Conservation (phyloP, 192 early-diverging fungal genomes). For the Entomortierella parvispora region DNA sequence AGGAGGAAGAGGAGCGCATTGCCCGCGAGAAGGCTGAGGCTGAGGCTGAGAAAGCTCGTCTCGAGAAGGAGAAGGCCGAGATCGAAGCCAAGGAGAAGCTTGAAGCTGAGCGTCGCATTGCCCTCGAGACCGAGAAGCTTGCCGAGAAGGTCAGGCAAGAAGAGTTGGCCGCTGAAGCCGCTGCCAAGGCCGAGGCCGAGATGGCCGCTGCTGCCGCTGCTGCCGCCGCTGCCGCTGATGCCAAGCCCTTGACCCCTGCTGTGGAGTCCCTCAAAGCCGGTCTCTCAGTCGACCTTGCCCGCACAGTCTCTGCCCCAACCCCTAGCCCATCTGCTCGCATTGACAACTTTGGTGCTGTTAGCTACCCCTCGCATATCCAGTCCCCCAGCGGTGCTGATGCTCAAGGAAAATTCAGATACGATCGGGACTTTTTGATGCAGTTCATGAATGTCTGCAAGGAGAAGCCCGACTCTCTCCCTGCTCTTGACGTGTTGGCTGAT, state of each 20-base stretch:
- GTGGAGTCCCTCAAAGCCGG: conserved; percentile 47
- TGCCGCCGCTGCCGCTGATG: conserved; percentile 28
- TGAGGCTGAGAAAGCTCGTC: conserved; percentile 30
- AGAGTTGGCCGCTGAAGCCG: conserved; percentile 14
- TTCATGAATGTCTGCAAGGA: conserved; percentile 74
- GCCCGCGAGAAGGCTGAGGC: conserved; percentile 44
- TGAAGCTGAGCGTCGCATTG: conserved; percentile 33
- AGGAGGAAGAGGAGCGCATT: conserved; percentile 42
- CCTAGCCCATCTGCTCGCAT: conserved; percentile 55
- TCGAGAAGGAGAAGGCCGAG: conserved; percentile 28
- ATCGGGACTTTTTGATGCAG: conserved; percentile 81
- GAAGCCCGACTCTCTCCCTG: conserved; percentile 64
- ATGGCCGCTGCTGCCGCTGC: conserved; percentile 33
- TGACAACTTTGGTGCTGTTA: conserved; percentile 56
- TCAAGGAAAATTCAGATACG: conserved; percentile 73
- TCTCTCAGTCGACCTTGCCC: conserved; percentile 50
- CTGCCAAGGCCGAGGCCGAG: conserved; percentile 23
- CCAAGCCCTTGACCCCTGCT: conserved; percentile 27
- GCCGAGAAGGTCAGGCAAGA: conserved; percentile 34
- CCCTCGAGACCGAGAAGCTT: conserved; percentile 38
- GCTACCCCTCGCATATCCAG: conserved; percentile 61
- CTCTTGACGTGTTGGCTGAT: conserved; percentile 61
- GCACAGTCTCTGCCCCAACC: conserved; percentile 55
- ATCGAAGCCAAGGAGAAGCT: conserved; percentile 1
- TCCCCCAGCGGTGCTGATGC: conserved; percentile 64